Percentiles rank a stretch among this genome's conserved stretches.
phyloP scores from a whole-genome alignment of 768 basidiomycete species.

The Pholiota microspora region DNA sequence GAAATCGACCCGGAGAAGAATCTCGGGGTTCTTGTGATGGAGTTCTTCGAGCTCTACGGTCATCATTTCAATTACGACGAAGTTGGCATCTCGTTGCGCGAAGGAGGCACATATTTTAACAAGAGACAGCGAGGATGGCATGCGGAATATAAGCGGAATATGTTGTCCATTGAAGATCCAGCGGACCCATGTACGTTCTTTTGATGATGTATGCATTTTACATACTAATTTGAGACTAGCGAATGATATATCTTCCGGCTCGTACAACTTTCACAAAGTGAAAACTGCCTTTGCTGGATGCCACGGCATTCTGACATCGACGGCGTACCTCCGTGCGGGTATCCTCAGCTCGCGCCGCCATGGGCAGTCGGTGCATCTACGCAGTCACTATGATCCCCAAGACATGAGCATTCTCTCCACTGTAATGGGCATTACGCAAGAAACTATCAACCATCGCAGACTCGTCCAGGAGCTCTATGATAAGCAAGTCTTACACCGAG shows the following conservation, averaged over 20 bases:
- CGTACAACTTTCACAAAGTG: conserved; percentile 81
- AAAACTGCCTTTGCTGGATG: conserved; percentile 84
- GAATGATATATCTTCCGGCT: conserved; percentile 91
- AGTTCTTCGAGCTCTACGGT: conserved; percentile 97
- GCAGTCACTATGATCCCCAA: conserved; percentile 43
- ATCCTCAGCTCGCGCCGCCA: conserved; percentile 56
- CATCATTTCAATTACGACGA: conserved; percentile 88
- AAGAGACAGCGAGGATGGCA: conserved; percentile 84
- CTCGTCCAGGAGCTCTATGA: conserved; percentile 71
- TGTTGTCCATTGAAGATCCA: conserved; percentile 92
- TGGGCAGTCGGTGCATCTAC: conserved; percentile 46
- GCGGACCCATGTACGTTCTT: conserved; percentile 77
- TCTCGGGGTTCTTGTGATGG: conserved; percentile 91
- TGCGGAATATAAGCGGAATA: conserved; percentile 49
- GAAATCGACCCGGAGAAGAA: conserved; percentile 88
- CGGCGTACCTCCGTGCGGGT: conserved; percentile 63
- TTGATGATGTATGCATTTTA: too few species aligned
- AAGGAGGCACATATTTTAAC: conserved; percentile 87
- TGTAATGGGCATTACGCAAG: conserved; percentile 80
- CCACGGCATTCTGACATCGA: conserved; percentile 70
- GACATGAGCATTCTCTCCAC: conserved; percentile 78
- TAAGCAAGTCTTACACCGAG: conserved; percentile 52
- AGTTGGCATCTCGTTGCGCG: conserved; percentile 83
- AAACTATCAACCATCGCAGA: conserved; percentile 76
- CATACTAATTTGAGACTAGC: too few species aligned